These are phyloP conservation scores for Wickerhamiella occidentalis DNA, from an alignment of 805 yeast genomes.

Conservation along the genomic window DNA sequence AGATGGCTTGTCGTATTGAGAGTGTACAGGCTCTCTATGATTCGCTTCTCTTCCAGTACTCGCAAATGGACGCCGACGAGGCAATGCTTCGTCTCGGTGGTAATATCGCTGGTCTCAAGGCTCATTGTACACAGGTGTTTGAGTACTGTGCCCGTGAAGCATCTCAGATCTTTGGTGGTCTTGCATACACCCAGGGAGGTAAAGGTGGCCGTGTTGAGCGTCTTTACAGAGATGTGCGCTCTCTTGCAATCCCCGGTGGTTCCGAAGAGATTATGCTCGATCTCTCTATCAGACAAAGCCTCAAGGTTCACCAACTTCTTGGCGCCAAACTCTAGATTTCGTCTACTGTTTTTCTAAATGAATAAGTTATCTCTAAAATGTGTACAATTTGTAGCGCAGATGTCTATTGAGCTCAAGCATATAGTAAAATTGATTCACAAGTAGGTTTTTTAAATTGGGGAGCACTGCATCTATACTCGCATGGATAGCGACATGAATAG, in stretches of 20 bases:
- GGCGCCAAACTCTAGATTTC: conserved; percentile 29
- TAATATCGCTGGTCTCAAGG: conserved; percentile 34
- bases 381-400: too few relatives aligned
- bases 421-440: too few relatives aligned
- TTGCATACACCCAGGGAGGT: conserved; percentile 34
- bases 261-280: conserved; percentile 37
- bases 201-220: conserved; percentile 35
- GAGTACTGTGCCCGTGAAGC: conserved; percentile 37
- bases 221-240: conserved; percentile 34
- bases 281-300: conserved; percentile 31
- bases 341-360: neutral
- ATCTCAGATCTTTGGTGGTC: conserved; percentile 35
- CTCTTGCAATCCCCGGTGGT: conserved; percentile 37
- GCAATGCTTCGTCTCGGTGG: conserved; percentile 35
- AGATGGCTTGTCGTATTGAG: conserved; percentile 33
- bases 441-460: too few relatives aligned
- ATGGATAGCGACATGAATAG: too few relatives aligned
- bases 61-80: conserved; percentile 29
- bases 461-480: too few relatives aligned
- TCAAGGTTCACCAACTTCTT: conserved; percentile 31
- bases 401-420: too few relatives aligned
- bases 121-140: conserved; percentile 31
- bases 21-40: conserved; percentile 33
- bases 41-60: conserved; percentile 28
- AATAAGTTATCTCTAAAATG: too few relatives aligned